Conservation (phyloP, 2,329 filamentous ascomycete species). For the Decorospora gaudefroyi region DNA sequence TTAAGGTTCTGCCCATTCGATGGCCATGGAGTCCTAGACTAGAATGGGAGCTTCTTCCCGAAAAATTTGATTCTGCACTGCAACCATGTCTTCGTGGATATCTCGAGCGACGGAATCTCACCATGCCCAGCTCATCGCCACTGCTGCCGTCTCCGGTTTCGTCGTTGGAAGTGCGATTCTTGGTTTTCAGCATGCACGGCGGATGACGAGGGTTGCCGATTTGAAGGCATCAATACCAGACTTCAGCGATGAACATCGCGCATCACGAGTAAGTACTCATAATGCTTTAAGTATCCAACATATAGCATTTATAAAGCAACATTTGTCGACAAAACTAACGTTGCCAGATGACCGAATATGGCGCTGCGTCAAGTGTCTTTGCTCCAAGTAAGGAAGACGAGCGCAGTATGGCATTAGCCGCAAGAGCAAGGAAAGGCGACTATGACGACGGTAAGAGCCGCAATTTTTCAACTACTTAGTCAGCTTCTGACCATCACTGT, state of each 20-base stretch:
- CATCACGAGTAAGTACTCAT: conserved; percentile 53
- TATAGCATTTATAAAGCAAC: too few species aligned
- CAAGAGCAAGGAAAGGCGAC: conserved; percentile 64
- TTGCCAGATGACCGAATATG: conserved; percentile 64
- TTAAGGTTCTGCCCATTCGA: conserved; percentile 3
- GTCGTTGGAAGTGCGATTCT: conserved; percentile 59
- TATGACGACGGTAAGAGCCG: conserved; percentile 62
- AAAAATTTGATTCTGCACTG: conserved; percentile 1
- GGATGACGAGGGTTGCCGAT: conserved; percentile 60
- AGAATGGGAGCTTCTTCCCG: conserved; percentile 3
- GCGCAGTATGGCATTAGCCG: conserved; percentile 61
- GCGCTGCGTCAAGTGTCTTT: conserved; percentile 55
- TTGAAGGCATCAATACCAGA: conserved; percentile 66
- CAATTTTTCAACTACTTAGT: not conserved
- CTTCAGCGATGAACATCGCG: conserved; percentile 56
- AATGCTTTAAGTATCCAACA: too few species aligned
- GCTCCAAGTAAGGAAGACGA: conserved; percentile 59
- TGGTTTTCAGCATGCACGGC: conserved; percentile 60
- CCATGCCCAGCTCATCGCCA: conserved; percentile 67
- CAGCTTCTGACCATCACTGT: conserved; percentile 7
- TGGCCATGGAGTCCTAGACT: conserved; percentile 9
- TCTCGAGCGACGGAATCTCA: conserved; percentile 52
- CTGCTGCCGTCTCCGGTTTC: conserved; percentile 63
- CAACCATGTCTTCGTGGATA: conserved; percentile 54
- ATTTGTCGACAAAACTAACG: conserved; percentile 48